Evolutionary conservation across 257 asterid genomes (phyloP), one percentile per base, ranked within the genome.

Genomic region (Lavandula angustifolia): DNA sequence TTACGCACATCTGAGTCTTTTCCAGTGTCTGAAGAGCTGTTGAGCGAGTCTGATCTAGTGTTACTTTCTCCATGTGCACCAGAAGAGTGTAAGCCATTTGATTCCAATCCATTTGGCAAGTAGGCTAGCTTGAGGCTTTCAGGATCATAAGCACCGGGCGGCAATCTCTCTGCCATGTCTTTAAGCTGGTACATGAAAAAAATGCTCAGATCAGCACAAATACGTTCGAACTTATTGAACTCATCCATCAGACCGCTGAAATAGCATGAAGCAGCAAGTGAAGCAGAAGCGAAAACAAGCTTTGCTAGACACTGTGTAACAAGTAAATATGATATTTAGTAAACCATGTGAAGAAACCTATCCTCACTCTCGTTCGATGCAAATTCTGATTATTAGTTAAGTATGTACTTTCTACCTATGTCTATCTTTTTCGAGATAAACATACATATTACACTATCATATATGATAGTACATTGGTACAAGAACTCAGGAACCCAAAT

Each of bases 111-210:
- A 44, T 87, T 89, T 41, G 84, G 85, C 79, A 80, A 44, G 87
- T 78, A 80, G 14, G 84, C 78, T n/a, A 81, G 73, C 69, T 76
- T 89, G 68, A 85, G 83, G 76, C 79, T 84, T 37, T 87, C 94
- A 9, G 87, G 65, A 55, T 85, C 91, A 40, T 82, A 89, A 22
- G 84, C 84, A 53, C 94, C 96, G 5, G 96, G 94, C 13, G 97
- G 97, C 77, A 92, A 79, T 58, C 88, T 83, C 79, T 84, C 95
- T 0, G 98, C 97, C 94, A 92, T 87, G 68, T 92, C 96, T 79
- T 89, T 92, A 66, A 92, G 91, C 99, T 92, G 84, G 63, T 65
- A 71, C 18, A 38, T 38, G 31, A 68, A 49, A 43, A 59, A 74
- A 58, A 54, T 13, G 33, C 32, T 72, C 18, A 48, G 31, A 71